Evolutionary conservation across 2,329 filamentous ascomycete genomes (phyloP).

Genomic region (Aspergillus tamarii): DNA sequence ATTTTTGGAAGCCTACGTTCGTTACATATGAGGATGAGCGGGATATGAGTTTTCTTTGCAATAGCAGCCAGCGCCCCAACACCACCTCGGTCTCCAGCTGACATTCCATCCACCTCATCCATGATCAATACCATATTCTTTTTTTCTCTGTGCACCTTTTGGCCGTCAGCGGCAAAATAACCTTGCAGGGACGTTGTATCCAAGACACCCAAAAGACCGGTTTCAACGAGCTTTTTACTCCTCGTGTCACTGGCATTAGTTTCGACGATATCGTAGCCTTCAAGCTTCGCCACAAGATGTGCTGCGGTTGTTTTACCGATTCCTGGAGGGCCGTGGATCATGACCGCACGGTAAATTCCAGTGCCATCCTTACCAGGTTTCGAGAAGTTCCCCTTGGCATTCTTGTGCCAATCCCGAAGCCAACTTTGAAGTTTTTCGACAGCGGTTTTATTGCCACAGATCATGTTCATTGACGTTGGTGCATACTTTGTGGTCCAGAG

Average conservation of each 20-base stretch:
- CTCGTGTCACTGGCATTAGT: constrained; percentile 94
- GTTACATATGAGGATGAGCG: constrained; percentile 97
- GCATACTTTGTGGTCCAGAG: constrained; percentile 97
- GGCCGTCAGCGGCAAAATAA: constrained; percentile 83
- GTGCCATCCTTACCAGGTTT: constrained; percentile 81
- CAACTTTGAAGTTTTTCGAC: constrained; percentile 90
- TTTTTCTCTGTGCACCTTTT: constrained; percentile 76
- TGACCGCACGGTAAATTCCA: constrained; percentile 83
- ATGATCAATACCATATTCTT: constrained; percentile 96
- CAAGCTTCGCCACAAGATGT: constrained; percentile 87
- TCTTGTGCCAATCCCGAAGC: constrained; percentile 80
- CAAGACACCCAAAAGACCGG: constrained; percentile 83
- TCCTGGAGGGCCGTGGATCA: constrained; percentile 91
- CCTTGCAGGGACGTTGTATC: constrained; percentile 91
- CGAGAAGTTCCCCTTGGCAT: constrained; percentile 79
- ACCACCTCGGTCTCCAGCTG: constrained; percentile 90
- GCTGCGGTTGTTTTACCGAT: constrained; percentile 98
- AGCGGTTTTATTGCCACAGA: constrained; percentile 89
- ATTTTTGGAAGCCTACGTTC: constrained; percentile 92
- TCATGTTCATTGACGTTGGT: constrained; percentile 79
- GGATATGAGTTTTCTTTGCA: constrained; percentile 92
- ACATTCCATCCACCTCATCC: constrained; percentile 99
- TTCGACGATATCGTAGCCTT: constrained; percentile 91
- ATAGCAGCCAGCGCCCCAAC: constrained; percentile 92
- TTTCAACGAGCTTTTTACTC: constrained; percentile 94